Evolutionary conservation across 164 flowering plant species (phyloP).

Genomic region (Annona cherimola): DNA sequence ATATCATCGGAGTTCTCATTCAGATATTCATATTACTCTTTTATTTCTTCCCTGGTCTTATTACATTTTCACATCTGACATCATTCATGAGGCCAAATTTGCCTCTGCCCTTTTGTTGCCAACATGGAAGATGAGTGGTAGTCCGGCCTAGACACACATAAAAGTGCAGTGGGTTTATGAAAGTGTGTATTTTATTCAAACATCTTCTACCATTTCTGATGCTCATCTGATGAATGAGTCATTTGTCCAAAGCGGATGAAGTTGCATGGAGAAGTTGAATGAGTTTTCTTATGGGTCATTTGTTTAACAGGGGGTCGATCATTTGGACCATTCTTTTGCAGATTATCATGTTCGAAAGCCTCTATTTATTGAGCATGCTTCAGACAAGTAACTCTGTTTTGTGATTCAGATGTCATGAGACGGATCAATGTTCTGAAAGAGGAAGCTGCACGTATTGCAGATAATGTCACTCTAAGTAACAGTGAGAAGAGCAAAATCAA

Average conservation of each 20-base stretch:
- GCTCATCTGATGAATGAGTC: neutral
- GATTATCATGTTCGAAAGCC: neutral
- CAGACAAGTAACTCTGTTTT: conserved; percentile 4
- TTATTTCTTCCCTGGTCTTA: too few relatives aligned
- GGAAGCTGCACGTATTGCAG: conserved; percentile 85
- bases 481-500: conserved; percentile 85
- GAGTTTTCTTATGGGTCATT: neutral
- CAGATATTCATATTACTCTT: too few relatives aligned
- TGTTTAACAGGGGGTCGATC: neutral
- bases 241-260: neutral
- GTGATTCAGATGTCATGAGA: conserved; percentile 72
- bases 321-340: neutral
- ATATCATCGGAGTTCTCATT: too few relatives aligned
- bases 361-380: neutral
- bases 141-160: too few relatives aligned
- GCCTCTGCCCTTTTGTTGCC: too few relatives aligned
- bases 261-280: neutral
- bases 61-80: too few relatives aligned
- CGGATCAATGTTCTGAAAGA: conserved; percentile 88
- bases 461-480: conserved; percentile 72
- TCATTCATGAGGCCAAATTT: too few relatives aligned
- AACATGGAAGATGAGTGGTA: too few relatives aligned
- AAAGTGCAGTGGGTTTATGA: too few relatives aligned
- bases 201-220: neutral
- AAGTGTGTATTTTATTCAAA: too few relatives aligned